A percentile compares a stretch with the other conserved stretches of the same genome.
phyloP scores from a whole-genome alignment of 2,329 filamentous ascomycete genomes.

The Camptophora hylomeconis region DNA sequence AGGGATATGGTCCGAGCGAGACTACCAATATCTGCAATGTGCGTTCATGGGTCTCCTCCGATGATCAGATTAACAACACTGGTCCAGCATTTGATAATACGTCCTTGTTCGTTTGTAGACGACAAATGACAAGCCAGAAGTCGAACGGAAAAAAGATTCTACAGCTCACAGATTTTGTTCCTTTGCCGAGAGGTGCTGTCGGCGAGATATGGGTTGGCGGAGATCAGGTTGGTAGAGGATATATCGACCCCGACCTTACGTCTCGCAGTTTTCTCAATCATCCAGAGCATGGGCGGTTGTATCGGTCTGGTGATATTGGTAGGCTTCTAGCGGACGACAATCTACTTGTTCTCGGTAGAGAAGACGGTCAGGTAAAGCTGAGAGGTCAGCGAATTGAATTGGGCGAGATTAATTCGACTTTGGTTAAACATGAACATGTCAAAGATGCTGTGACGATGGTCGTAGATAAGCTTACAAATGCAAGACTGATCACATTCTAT shows the following conservation, averaged over 20 bases:
- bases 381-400: slow-evolving; percentile 70
- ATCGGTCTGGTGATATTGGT: slow-evolving; percentile 72
- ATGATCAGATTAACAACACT: slow-evolving; percentile 60
- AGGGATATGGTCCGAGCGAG: slow-evolving; percentile 76
- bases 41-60: slow-evolving; percentile 42
- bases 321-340: slow-evolving; percentile 65
- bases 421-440: slow-evolving; percentile 41
- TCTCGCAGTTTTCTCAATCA: slow-evolving; percentile 56
- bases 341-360: slow-evolving; percentile 57
- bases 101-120: slow-evolving; percentile 48
- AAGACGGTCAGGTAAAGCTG: slow-evolving; percentile 72
- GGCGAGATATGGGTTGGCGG: slow-evolving; percentile 84
- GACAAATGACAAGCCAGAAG: slow-evolving; percentile 2
- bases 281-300: slow-evolving; percentile 56
- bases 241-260: slow-evolving; percentile 53
- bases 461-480: slow-evolving; percentile 28
- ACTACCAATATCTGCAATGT: slow-evolving; percentile 81
- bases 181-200: slow-evolving; percentile 56
- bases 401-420: slow-evolving; percentile 54
- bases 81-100: slow-evolving; percentile 64
- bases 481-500: slow-evolving; percentile 58
- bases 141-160: background rate
- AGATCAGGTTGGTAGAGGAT: slow-evolving; percentile 63
- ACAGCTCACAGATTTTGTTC: slow-evolving; percentile 30
- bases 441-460: slow-evolving; percentile 54